Evolutionary conservation across 352 stramenopile genomes (phyloP).

Genomic region (Phytophthora megakarya): DNA sequence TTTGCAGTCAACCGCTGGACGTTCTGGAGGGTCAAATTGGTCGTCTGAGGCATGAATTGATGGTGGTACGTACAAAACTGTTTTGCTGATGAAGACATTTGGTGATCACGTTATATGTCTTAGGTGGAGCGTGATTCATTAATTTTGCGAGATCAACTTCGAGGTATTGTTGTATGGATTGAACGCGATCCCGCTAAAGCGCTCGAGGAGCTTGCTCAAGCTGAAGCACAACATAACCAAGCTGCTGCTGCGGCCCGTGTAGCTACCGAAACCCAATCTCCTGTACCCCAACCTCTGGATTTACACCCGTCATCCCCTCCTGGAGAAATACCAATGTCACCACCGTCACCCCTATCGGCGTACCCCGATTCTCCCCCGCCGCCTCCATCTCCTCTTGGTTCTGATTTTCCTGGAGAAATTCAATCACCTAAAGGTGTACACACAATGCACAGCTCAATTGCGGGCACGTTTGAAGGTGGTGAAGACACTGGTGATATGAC

Average conservation of each 20-base stretch:
- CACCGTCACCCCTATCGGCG: conserved; percentile 12
- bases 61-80: conserved; percentile 41
- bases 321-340: conserved; percentile 4
- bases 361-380: conserved; percentile 44
- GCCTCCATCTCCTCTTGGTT: conserved; percentile 36
- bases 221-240: conserved; percentile 35
- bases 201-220: conserved; percentile 48
- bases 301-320: conserved; percentile 6
- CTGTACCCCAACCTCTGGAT: conserved; percentile 29
- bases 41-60: conserved; percentile 55
- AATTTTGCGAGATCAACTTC: conserved; percentile 65
- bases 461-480: conserved; percentile 11
- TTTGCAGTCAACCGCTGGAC: conserved; percentile 76
- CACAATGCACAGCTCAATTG: not conserved
- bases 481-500: conserved; percentile 10
- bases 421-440: conserved; percentile 9
- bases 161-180: conserved; percentile 75
- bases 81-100: not conserved
- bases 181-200: conserved; percentile 58
- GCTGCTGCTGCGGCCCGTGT: conserved; percentile 16
- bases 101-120: not conserved
- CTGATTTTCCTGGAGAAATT: conserved; percentile 19
- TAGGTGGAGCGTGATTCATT: conserved; percentile 82
- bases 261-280: conserved; percentile 14
- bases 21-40: conserved; percentile 69